Conservation (phyloP, 2,329 filamentous ascomycete genomes). For the Monilinia vaccinii-corymbosi region DNA sequence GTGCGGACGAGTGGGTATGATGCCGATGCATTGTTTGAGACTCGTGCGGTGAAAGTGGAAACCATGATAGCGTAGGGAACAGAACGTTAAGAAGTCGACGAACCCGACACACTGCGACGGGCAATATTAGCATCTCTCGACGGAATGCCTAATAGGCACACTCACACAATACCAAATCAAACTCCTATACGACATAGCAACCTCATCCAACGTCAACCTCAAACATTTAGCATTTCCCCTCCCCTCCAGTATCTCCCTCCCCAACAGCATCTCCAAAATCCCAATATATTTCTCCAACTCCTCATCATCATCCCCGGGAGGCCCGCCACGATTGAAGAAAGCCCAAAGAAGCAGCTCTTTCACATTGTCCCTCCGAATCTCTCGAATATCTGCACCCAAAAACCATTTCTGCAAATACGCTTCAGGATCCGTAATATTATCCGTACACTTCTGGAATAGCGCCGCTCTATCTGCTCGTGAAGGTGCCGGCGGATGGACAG, state of each 20-base stretch:
- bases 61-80: conserved; percentile 33
- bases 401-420: conserved; percentile 51
- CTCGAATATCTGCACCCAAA: conserved; percentile 39
- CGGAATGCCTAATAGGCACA: background rate
- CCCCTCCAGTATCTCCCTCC: conserved; percentile 40
- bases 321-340: conserved; percentile 41
- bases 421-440: conserved; percentile 43
- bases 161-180: conserved; percentile 48
- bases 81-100: conserved; percentile 30
- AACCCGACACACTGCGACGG: conserved; percentile 25
- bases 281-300: conserved; percentile 48
- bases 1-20: conserved; percentile 47
- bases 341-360: conserved; percentile 55
- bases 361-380: conserved; percentile 49
- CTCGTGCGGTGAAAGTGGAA: conserved; percentile 41
- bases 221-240: conserved; percentile 43
- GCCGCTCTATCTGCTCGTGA: conserved; percentile 37
- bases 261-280: conserved; percentile 42
- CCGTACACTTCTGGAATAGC: conserved; percentile 43
- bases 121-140: conserved; percentile 1
- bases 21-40: conserved; percentile 34
- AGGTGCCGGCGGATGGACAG: conserved; percentile 39
- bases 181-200: conserved; percentile 47
- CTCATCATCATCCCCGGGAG: conserved; percentile 37
- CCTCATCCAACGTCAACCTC: conserved; percentile 47